Evolutionary conservation across 2,329 filamentous ascomycete genomes (phyloP).

Genomic region (Aphanocladium album): DNA sequence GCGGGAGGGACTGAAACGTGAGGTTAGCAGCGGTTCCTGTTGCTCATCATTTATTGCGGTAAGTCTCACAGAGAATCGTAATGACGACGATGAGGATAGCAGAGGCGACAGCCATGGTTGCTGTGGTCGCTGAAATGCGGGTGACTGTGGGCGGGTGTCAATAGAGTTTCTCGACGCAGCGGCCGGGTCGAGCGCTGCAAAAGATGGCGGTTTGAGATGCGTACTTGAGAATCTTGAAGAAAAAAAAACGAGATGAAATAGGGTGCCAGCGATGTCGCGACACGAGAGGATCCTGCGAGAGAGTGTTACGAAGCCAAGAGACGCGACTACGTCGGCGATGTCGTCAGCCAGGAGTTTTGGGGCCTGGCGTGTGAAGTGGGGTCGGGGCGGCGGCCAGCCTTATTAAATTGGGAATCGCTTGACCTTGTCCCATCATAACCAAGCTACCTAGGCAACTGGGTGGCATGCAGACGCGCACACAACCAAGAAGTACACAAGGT

Average conservation of each 20-base stretch:
- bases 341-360: slow-evolving; percentile 7
- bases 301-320: background rate
- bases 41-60: background rate
- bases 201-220: background rate
- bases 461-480: background rate
- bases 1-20: slow-evolving; percentile 56
- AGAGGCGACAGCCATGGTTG: slow-evolving; percentile 45
- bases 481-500: no score
- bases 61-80: slow-evolving; percentile 46
- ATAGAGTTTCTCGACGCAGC: background rate
- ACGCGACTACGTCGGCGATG: background rate
- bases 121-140: slow-evolving; percentile 15
- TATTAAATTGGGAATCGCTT: background rate
- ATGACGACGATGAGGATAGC: slow-evolving; percentile 46
- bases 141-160: background rate
- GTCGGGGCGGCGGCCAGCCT: background rate
- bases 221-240: background rate
- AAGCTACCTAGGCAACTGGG: background rate
- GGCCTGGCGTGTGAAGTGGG: background rate
- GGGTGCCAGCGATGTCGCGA: background rate
- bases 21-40: slow-evolving; percentile 17
- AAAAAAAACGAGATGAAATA: background rate
- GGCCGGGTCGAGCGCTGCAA: background rate
- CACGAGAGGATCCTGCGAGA: background rate
- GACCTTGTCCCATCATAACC: background rate